These are phyloP conservation scores for Glycyrrhiza uralensis DNA, from an alignment of 306 rosid genomes.

Conservation along the genomic window DNA sequence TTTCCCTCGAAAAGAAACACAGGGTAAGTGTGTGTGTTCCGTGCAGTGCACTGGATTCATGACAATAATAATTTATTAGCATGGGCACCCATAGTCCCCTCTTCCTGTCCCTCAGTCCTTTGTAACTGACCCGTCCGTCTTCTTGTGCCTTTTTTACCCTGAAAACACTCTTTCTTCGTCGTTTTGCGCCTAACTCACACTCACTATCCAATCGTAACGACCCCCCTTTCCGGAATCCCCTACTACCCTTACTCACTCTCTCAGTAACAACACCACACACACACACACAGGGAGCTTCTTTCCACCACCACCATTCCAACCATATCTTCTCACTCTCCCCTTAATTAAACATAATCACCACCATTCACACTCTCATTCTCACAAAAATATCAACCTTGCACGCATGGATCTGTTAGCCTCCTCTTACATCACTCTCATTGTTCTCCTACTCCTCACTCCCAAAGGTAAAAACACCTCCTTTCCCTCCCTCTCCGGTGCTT, in stretches of 20 bases:
- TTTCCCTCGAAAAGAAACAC: background rate
- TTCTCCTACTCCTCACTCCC: constrained; percentile 37
- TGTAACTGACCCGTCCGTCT: background rate
- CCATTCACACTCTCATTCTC: no score
- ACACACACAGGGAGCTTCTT: background rate
- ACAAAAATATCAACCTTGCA: no score
- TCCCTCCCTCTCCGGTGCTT: background rate
- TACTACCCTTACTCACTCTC: background rate
- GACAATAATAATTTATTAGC: background rate
- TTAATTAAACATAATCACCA: background rate
- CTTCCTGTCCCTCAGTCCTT: background rate
- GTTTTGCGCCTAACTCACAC: background rate
- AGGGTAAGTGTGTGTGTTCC: background rate
- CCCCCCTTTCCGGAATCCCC: background rate
- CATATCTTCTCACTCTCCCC: background rate
- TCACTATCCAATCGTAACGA: background rate
- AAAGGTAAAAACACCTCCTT: constrained; percentile 33
- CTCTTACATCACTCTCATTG: constrained; percentile 21
- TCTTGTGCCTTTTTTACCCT: background rate
- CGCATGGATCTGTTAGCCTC: constrained; percentile 35
- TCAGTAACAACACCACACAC: background rate
- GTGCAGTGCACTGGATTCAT: background rate
- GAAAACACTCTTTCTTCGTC: background rate
- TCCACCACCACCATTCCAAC: background rate
- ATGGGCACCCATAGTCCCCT: background rate